Conservation (phyloP, 345 rosid species). For the Populus alba region DNA sequence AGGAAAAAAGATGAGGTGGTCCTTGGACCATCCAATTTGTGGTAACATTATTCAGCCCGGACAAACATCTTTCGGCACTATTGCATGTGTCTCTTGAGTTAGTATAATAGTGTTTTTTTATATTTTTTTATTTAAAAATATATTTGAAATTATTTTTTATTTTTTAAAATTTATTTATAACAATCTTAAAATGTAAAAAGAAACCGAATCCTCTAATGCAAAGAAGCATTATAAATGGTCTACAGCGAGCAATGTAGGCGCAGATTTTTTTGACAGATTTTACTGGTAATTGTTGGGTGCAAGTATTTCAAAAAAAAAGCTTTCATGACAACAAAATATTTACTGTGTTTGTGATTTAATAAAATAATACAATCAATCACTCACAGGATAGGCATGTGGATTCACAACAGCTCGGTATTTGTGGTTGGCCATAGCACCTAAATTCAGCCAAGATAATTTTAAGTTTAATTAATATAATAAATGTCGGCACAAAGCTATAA, state of each 20-base stretch:
- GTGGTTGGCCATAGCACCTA: background rate
- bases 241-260: background rate
- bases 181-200: too few species aligned
- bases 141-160: too few species aligned
- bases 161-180: too few species aligned
- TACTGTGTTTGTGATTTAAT: background rate
- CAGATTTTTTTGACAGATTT: background rate
- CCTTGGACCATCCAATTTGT: background rate
- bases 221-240: background rate
- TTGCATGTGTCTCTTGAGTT: background rate
- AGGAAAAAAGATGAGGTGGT: background rate
- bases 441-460: background rate
- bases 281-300: background rate
- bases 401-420: too few species aligned
- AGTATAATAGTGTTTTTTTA: too few species aligned
- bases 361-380: background rate
- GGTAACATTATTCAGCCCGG: background rate
- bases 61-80: background rate
- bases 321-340: background rate
- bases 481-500: too few species aligned
- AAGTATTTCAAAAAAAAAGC: too few species aligned
- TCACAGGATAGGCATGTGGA: background rate
- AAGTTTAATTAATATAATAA: too few species aligned
- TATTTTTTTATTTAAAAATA: background rate
- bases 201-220: background rate